Conservation (phyloP, 495 filamentous ascomycete species). For the Staphylotrichum longicolle region DNA sequence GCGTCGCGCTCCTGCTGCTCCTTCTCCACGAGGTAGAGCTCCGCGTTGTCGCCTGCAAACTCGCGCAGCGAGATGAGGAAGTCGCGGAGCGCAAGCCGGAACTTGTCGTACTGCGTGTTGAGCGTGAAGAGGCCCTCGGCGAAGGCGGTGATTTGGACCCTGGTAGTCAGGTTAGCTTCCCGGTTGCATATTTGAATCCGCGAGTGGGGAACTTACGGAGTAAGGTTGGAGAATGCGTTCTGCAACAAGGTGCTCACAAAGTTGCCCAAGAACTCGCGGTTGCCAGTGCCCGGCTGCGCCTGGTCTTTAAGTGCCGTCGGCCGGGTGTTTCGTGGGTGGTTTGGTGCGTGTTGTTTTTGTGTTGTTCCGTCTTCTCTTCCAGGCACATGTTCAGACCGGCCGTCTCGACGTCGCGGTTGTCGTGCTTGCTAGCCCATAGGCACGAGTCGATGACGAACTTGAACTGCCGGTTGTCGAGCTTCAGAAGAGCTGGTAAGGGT, state of each 20-base stretch:
- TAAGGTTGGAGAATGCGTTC: slow-evolving; percentile 90
- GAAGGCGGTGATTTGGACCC: slow-evolving; percentile 82
- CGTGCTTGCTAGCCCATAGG: slow-evolving; percentile 99
- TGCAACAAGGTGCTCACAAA: slow-evolving; percentile 84
- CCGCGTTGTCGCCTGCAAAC: slow-evolving; percentile 87
- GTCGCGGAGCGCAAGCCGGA: slow-evolving; percentile 53
- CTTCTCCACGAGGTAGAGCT: slow-evolving; percentile 92
- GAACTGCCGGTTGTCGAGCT: slow-evolving; percentile 92
- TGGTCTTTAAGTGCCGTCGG: slow-evolving; percentile 62
- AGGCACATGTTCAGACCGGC: slow-evolving; percentile 99
- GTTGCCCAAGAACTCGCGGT: slow-evolving; percentile 82
- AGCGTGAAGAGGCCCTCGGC: slow-evolving; percentile 26
- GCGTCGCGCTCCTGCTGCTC: slow-evolving; percentile 79
- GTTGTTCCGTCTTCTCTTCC: slow-evolving; percentile 84
- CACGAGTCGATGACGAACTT: slow-evolving; percentile 99
- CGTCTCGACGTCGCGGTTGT: slow-evolving; percentile 96
- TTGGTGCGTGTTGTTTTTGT: too few species aligned
- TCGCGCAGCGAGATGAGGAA: slow-evolving; percentile 97
- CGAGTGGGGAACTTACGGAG: slow-evolving; percentile 65
- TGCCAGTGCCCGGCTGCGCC: slow-evolving; percentile 74
- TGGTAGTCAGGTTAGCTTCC: slow-evolving; percentile 45
- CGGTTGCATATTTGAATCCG: neutral
- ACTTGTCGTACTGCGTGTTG: slow-evolving; percentile 28
- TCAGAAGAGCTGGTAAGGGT: slow-evolving; percentile 63
- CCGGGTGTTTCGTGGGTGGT: too few species aligned